Evolutionary conservation across 2,329 filamentous ascomycete genomes (phyloP), one percentile per base, ranked within the genome.

Genomic region (Grosmannia penicillata): DNA sequence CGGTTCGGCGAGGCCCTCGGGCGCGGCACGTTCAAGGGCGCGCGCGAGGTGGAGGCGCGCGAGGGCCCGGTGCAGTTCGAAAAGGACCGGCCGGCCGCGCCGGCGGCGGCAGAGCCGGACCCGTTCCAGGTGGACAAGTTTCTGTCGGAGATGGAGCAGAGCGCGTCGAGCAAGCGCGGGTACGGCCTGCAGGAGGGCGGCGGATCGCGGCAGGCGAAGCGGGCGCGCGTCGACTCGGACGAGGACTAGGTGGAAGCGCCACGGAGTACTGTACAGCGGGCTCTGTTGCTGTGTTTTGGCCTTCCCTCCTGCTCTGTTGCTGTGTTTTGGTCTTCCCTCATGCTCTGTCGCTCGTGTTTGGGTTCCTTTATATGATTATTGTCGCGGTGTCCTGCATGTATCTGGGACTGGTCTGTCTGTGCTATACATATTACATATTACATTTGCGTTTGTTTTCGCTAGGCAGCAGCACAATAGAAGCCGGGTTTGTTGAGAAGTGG

Each of bases 21-120:
- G 15, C 79, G 77, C 51, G 87, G 91, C 46, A 93, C 85, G 3
- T 96, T 96, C 60, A 87, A 86, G 59, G 89, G 89, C 10, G 74
- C 84, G 5, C 78, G 72, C 41, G 79, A 93, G 48, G 82, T 78
- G 37, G 87, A 94, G 75, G 75, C 74, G 44, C 75, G 87, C 40
- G 83, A 93, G 51, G 91, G 91, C 6, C 91, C 91, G 1, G 91
- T 98, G 22, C 83, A 94, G 57, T 98, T 98, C 51, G 89, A 96
- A 59, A 93, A 89, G 59, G 89, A 95, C 38, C 30, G 26, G 10
- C 28, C 34, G n/a, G 21, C 26, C 13, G 36, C 19, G 25, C 31
- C 9, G 19, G 37, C 8, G 23, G 35, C 11, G 28, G 37, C 18
- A 17, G 41, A 25, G 2, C 45, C 56, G 15, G 89, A 96, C 59